Evolutionary conservation across 257 asterid species (phyloP).

Genomic region (Solanum pimpinellifolium): DNA sequence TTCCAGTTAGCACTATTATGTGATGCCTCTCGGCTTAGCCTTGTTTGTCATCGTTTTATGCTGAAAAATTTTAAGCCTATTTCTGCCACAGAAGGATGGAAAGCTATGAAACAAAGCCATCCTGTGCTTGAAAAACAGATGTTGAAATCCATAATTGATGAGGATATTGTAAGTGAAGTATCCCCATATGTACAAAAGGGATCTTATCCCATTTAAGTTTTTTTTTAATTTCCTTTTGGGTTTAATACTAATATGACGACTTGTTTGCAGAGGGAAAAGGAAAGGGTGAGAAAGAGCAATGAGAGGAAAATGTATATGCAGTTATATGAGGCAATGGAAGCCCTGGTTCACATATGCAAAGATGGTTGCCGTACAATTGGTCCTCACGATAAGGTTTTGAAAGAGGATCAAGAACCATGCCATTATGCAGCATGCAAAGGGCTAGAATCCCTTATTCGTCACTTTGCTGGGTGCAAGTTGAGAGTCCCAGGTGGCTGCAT

Average conservation of each 20-base stretch:
- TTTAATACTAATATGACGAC: not conserved
- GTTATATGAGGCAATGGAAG: slow-evolving; percentile 86
- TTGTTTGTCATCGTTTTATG: slow-evolving; percentile 62
- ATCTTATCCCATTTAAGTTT: not conserved
- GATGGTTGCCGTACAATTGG: slow-evolving; percentile 87
- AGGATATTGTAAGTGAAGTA: slow-evolving; percentile 38
- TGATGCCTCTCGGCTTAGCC: slow-evolving; percentile 69
- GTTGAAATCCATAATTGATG: slow-evolving; percentile 27
- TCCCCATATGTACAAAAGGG: not conserved
- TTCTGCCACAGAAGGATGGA: slow-evolving; percentile 68
- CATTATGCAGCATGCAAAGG: slow-evolving; percentile 57
- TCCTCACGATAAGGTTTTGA: slow-evolving; percentile 45
- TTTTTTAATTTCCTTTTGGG: not conserved
- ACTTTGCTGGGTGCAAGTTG: slow-evolving; percentile 63
- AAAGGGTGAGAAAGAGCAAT: slow-evolving; percentile 31
- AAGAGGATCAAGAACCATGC: slow-evolving; percentile 47
- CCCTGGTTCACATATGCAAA: slow-evolving; percentile 72
- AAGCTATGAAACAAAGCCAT: slow-evolving; percentile 73
- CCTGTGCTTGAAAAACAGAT: slow-evolving; percentile 61
- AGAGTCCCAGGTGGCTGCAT: slow-evolving; percentile 66
- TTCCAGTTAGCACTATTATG: slow-evolving; percentile 83
- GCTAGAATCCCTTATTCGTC: slow-evolving; percentile 59
- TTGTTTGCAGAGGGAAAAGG: slow-evolving; percentile 34
- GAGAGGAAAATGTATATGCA: slow-evolving; percentile 51
- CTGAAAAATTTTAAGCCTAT: slow-evolving; percentile 48